These are phyloP conservation scores for Amaranthus tricolor DNA, from an alignment of 179 eudicot species.

Conservation along the genomic window DNA sequence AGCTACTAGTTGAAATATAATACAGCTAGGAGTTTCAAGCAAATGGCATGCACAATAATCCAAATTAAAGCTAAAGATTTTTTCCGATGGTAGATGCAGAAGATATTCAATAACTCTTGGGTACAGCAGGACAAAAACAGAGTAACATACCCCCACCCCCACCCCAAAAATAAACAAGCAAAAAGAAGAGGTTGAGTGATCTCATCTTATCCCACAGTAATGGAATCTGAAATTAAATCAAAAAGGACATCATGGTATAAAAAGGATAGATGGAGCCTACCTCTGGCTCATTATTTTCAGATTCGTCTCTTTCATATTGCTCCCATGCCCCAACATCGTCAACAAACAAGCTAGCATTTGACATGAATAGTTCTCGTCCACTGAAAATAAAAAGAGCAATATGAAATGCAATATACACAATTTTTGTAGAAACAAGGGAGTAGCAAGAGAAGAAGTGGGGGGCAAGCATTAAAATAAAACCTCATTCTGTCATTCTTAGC, in stretches of 20 bases:
- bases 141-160: no score
- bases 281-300: conserved; percentile 49
- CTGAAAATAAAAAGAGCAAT: conserved; percentile 37
- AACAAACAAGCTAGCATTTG: conserved; percentile 88
- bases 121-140: background rate
- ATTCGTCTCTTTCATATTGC: conserved; percentile 64
- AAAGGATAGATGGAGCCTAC: conserved; percentile 27
- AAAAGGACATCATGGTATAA: background rate
- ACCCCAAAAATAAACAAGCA: background rate
- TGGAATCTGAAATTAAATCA: no score
- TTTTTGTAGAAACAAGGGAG: background rate
- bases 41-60: background rate
- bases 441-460: conserved; percentile 3
- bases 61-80: background rate
- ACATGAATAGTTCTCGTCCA: conserved; percentile 93
- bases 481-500: conserved; percentile 99
- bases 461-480: conserved; percentile 30
- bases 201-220: background rate
- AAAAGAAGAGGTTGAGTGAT: background rate
- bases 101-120: background rate
- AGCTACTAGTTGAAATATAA: background rate
- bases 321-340: conserved; percentile 93
- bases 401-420: background rate
- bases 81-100: background rate
- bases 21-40: background rate